phyloP scores from a whole-genome alignment of 176 grass and related monocot species.

The Zoysia pacifica region DNA sequence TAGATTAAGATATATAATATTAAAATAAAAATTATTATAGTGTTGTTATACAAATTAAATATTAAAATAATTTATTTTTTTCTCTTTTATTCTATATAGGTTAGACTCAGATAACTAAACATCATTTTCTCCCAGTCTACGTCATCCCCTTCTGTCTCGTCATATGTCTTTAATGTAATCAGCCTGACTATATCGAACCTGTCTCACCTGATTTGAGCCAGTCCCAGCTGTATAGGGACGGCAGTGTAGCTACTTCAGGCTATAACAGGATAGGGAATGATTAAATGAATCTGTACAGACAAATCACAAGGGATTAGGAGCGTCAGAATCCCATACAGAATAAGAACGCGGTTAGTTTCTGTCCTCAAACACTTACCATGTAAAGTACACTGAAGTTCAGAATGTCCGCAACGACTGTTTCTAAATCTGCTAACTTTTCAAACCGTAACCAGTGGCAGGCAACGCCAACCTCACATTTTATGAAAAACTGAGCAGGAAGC shows the following conservation, averaged over 20 bases:
- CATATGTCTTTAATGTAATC: no score
- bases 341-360: neutral
- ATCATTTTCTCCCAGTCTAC: no score
- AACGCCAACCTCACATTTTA: conserved; percentile 12
- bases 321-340: neutral
- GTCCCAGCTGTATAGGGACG: neutral
- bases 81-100: no score
- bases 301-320: neutral
- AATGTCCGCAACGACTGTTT: neutral
- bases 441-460: conserved; percentile 9
- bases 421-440: neutral
- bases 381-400: neutral
- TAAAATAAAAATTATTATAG: no score
- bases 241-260: neutral
- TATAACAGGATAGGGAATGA: neutral
- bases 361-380: neutral
- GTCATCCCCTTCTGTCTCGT: no score
- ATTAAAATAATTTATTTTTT: no score
- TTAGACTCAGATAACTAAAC: no score
- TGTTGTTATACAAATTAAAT: no score
- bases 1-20: no score
- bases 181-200: no score
- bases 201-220: no score
- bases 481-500: conserved; percentile 29
- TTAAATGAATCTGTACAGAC: neutral